These are phyloP conservation scores for Hansenula lynferdii DNA, from an alignment of 1,139 yeast species.

Conservation along the genomic window DNA sequence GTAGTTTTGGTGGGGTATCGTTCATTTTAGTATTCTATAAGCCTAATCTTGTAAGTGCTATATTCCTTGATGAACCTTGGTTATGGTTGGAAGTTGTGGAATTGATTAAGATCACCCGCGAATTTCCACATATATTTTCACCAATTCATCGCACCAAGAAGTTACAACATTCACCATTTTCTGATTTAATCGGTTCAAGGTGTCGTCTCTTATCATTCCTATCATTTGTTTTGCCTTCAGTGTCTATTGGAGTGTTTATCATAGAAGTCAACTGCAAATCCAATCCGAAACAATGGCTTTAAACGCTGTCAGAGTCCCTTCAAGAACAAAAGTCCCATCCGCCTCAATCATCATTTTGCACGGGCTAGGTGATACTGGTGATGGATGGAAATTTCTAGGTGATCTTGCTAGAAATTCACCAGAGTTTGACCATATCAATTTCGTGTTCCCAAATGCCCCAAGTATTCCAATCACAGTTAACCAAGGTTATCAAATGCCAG, in stretches of 20 bases:
- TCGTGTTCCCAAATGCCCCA: constrained; percentile 90
- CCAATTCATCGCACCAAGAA: neutral
- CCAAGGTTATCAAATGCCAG: constrained; percentile 66
- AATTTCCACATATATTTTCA: neutral
- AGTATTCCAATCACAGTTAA: constrained; percentile 60
- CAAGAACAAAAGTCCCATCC: constrained; percentile 36
- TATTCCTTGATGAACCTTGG: too few species aligned
- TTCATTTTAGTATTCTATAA: neutral
- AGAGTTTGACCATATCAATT: constrained; percentile 57
- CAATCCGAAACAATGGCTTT: constrained; percentile 14
- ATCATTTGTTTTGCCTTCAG: too few species aligned
- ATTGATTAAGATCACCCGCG: neutral
- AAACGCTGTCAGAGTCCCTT: constrained; percentile 34
- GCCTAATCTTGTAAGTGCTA: too few species aligned
- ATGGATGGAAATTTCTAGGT: constrained; percentile 83
- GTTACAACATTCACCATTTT: too few species aligned
- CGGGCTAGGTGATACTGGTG: constrained; percentile 89
- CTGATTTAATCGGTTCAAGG: too few species aligned
- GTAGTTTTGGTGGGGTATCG: constrained; percentile 13
- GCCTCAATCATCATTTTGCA: constrained; percentile 80
- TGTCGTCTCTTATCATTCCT: too few species aligned
- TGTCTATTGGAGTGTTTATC: too few species aligned
- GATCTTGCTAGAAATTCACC: constrained; percentile 40
- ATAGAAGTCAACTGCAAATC: neutral
- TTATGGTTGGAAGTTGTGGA: too few species aligned